Percentiles rank a stretch among this genome's conserved stretches.
Conservation (phyloP, 139 green algal genomes). For the Coelastrella sp. region DNA sequence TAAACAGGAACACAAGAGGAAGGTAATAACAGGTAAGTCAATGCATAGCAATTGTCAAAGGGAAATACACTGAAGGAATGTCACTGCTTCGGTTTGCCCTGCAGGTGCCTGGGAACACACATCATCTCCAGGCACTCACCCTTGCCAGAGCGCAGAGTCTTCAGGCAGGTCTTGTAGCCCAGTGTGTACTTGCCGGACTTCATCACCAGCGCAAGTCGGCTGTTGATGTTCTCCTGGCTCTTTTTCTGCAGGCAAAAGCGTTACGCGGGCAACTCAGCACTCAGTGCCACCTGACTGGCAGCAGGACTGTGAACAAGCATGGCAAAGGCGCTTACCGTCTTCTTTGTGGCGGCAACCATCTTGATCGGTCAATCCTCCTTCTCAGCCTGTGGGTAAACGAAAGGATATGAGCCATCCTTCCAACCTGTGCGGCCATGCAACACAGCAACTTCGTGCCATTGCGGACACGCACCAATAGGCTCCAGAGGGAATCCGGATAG, state of each 20-base stretch:
- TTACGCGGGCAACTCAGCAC: too few species aligned
- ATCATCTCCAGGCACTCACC: conserved; percentile 55
- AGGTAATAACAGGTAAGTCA: too few species aligned
- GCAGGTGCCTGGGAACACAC: background rate
- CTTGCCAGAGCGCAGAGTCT: conserved; percentile 96
- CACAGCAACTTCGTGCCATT: background rate
- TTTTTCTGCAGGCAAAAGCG: conserved; percentile 81
- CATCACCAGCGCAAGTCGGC: conserved; percentile 96
- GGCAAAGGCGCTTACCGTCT: conserved; percentile 55
- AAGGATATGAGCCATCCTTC: conserved; percentile 1
- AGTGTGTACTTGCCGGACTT: conserved; percentile 99
- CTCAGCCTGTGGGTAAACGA: conserved; percentile 45
- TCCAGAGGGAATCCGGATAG: conserved; percentile 36
- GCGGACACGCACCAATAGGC: conserved; percentile 33
- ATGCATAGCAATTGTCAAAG: background rate
- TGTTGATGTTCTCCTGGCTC: conserved; percentile 97
- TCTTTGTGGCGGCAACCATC: conserved; percentile 62
- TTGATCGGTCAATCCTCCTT: conserved; percentile 55
- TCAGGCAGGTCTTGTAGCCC: conserved; percentile 98
- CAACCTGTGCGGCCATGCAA: conserved; percentile 19
- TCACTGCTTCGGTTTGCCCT: too few species aligned
- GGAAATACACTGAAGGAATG: background rate
- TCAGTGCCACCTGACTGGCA: too few species aligned
- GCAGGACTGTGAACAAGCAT: background rate
- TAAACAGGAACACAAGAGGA: conserved; percentile 32